A percentile compares a stretch with the other conserved stretches of the same genome.
These are phyloP conservation scores for Gossypium ekmanianum DNA, from an alignment of 345 rosid species.

Conservation along the genomic window DNA sequence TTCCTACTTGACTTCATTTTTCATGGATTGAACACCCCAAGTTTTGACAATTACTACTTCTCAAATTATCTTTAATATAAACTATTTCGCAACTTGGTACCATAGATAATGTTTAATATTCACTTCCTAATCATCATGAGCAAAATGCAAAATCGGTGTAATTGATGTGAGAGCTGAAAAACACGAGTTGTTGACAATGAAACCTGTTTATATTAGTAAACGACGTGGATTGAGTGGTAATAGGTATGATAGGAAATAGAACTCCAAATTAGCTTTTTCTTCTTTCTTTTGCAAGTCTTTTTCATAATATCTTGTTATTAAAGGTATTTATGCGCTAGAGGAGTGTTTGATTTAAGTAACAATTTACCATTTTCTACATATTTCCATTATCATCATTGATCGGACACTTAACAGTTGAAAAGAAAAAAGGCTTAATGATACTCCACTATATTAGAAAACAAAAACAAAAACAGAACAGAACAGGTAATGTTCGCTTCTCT, in stretches of 20 bases:
- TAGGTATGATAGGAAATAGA: neutral
- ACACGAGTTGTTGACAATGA: neutral
- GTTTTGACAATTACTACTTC: constrained; percentile 6
- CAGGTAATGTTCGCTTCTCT: neutral
- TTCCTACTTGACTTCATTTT: constrained; percentile 10
- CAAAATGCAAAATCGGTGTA: constrained; percentile 2
- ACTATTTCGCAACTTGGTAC: constrained; percentile 24
- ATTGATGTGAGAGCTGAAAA: constrained; percentile 5
- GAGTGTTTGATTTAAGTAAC: neutral
- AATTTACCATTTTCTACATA: neutral
- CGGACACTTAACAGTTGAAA: neutral
- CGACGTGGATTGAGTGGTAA: constrained; percentile 11
- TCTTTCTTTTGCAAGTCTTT: neutral
- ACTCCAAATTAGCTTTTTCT: neutral
- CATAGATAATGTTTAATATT: constrained; percentile 28
- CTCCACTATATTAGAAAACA: neutral
- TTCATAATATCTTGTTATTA: neutral
- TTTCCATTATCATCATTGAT: constrained; percentile 8
- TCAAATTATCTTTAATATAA: constrained; percentile 8
- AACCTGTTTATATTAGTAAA: neutral
- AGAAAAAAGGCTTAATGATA: neutral
- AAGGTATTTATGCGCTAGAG: neutral
- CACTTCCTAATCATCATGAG: constrained; percentile 20
- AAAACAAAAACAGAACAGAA: neutral
- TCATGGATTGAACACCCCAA: neutral